These are phyloP conservation scores for Botryosphaeria dothidea DNA, from an alignment of 2,329 filamentous ascomycete genomes.

Conservation along the genomic window DNA sequence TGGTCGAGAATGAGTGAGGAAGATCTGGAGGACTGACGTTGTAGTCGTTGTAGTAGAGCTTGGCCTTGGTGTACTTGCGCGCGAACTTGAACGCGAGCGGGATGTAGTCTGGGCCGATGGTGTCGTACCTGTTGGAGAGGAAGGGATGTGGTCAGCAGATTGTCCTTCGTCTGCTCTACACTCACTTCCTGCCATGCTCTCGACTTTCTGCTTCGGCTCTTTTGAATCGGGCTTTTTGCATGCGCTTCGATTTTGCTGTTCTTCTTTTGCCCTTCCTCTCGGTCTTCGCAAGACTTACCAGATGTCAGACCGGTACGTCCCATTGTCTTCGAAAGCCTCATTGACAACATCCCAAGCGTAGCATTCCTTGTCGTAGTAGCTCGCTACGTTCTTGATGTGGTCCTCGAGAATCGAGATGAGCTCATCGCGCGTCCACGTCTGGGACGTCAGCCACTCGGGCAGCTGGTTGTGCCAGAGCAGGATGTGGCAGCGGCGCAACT, in stretches of 20 bases:
- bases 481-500: constrained; percentile 64
- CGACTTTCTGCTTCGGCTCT: not conserved
- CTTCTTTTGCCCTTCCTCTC: not conserved
- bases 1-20: too few relatives aligned
- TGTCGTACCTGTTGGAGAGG: not conserved
- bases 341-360: constrained; percentile 68
- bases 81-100: constrained; percentile 57
- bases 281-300: constrained; percentile 42
- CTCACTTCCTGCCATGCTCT: not conserved
- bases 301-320: constrained; percentile 53
- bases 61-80: constrained; percentile 57
- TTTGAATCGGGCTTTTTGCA: too few relatives aligned
- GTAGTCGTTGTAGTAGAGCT: constrained; percentile 60
- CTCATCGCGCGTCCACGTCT: constrained; percentile 59
- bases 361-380: constrained; percentile 46
- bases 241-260: too few relatives aligned
- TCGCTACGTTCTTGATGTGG: constrained; percentile 61
- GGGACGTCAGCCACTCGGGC: constrained; percentile 53
- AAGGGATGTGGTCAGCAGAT: not conserved
- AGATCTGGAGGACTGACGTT: too few relatives aligned
- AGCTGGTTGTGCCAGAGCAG: constrained; percentile 57
- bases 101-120: constrained; percentile 45
- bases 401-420: constrained; percentile 59
- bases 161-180: not conserved
- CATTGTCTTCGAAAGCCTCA: constrained; percentile 61